Conservation (phyloP, 306 rosid genomes). For the Dalbergia cochinchinensis region DNA sequence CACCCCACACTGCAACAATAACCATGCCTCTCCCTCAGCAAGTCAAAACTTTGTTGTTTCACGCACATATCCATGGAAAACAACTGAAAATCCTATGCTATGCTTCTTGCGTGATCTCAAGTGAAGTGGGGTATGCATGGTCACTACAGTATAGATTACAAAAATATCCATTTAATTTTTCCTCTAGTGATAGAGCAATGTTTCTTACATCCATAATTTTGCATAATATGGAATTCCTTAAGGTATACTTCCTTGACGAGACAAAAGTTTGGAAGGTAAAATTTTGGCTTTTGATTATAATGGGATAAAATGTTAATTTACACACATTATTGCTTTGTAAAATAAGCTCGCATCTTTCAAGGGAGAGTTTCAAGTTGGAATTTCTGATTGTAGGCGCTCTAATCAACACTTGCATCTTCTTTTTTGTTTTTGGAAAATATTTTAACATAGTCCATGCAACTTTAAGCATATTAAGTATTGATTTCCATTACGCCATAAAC, state of each 20-base stretch:
- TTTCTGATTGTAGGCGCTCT: too few species aligned
- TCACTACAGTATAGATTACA: not conserved
- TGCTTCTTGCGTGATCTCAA: constrained; percentile 19
- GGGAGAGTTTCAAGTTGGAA: too few species aligned
- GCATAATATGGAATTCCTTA: not conserved
- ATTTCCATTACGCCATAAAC: not conserved
- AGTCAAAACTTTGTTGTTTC: constrained; percentile 46
- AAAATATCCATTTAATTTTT: not conserved
- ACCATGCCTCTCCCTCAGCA: constrained; percentile 41
- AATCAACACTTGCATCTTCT: too few species aligned
- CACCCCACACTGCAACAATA: constrained; percentile 36
- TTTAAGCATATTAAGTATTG: not conserved
- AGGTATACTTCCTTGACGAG: not conserved
- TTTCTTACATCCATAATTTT: not conserved
- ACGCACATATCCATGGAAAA: constrained; percentile 19
- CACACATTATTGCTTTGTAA: too few species aligned
- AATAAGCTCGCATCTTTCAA: too few species aligned
- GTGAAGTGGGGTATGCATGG: not conserved
- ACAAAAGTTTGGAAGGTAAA: too few species aligned
- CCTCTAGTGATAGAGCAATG: constrained; percentile 13
- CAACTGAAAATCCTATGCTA: constrained; percentile 13
- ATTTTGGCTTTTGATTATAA: too few species aligned
- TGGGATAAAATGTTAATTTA: too few species aligned
- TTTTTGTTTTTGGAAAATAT: not conserved
- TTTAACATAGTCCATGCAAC: not conserved